phyloP scores from a whole-genome alignment of 345 rosid genomes.

The Litchi chinensis region DNA sequence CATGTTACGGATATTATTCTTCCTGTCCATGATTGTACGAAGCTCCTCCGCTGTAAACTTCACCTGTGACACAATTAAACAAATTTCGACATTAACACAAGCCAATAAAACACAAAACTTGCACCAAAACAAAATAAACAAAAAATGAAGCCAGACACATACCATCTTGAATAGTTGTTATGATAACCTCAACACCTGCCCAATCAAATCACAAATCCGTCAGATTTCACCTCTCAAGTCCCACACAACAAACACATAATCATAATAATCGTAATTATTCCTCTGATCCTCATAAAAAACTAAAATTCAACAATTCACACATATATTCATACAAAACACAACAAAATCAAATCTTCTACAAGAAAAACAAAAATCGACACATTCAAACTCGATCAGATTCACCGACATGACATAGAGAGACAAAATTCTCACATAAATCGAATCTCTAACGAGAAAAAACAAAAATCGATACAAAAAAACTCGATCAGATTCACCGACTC shows the following conservation, averaged over 20 bases:
- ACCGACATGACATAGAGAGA: no score
- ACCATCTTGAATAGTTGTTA: constrained; percentile 33
- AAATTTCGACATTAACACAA: not conserved
- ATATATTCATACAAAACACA: no score
- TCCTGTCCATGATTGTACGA: constrained; percentile 61
- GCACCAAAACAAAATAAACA: not conserved
- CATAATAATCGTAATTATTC: no score
- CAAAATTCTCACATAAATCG: no score
- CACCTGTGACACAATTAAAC: constrained; percentile 41
- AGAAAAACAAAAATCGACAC: not conserved
- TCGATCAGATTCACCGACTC: not conserved
- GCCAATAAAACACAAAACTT: not conserved
- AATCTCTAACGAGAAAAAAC: no score
- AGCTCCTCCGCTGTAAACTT: constrained; percentile 67
- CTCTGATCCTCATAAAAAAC: not conserved
- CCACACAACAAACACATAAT: no score
- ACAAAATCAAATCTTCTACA: not conserved
- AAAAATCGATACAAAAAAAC: not conserved
- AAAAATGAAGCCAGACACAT: not conserved
- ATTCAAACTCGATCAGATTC: not conserved
- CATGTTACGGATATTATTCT: constrained; percentile 63
- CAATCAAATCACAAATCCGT: not conserved
- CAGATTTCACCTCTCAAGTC: no score
- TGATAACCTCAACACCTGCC: not conserved
- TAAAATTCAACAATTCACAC: not conserved